Evolutionary conservation across 768 basidiomycete genomes (phyloP), one percentile per base, ranked within the genome.

Genomic region (Russula sp.): DNA sequence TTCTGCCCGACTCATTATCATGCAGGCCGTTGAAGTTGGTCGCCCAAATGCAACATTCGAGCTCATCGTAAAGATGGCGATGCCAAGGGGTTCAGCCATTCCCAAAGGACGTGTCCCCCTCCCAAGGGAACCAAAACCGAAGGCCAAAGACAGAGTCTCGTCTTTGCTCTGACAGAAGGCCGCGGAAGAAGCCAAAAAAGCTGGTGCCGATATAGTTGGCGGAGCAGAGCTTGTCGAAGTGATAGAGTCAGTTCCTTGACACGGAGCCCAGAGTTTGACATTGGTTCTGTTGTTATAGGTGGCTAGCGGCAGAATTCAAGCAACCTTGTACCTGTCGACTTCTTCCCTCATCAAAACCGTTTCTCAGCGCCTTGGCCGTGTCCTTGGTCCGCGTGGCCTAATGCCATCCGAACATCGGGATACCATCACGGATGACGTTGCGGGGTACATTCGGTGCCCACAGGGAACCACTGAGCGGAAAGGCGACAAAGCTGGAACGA

Each of bases 321-420:
- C 89, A 6, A 93, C 91, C 14, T 87, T 90, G 50, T 88, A 94
- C 68, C 80, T 98, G 32, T 90, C 88, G 57, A 91, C 91, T 0
- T 85, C 91, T 3, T 80, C 84, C 14, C 84, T 96, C 70, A 83
- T 94, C 58, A 82, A 84, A 49, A 75, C 85, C 37, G 90, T 98
- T 65, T 87, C 88, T 13, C 85, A 89, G 5, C 86, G 83, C 70
- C 80, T 98, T 2, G 94, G 85, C 73, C 76, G 91, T 76, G 76
- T 88, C 74, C 77, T 90, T 75, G 75, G 96, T 69, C 95, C 94
- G 47, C 84, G 91, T 57, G 96, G 96, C 60, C 77, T 98, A 50
- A 97, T 99, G 95, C 97, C 97, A 11, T 89, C 91, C 8, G 91
- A 89, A 65, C 86, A 94, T 73, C 82, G 94, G 61, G 97, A 96